Conservation (phyloP, 345 rosid species). For the Eutrema yunnanense region DNA sequence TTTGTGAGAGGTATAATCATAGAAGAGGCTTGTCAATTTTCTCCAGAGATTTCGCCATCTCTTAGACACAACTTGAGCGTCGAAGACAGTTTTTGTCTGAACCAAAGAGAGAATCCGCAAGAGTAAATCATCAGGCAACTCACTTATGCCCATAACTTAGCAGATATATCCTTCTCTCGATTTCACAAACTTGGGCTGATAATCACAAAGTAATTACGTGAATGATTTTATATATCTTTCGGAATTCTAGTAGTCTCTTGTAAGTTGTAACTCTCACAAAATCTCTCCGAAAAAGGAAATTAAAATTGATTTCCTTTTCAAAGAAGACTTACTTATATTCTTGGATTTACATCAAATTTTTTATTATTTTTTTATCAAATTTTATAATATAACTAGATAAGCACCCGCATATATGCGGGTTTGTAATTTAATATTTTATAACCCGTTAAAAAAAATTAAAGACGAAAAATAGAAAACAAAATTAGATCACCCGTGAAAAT, state of each 20-base stretch:
- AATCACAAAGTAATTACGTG: too few relatives aligned
- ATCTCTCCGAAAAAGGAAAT: background rate
- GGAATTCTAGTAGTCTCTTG: too few relatives aligned
- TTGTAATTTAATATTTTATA: too few relatives aligned
- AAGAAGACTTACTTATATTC: background rate
- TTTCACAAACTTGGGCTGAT: background rate
- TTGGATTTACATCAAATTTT: background rate
- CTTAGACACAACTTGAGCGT: background rate
- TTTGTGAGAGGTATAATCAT: background rate
- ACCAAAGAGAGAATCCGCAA: background rate
- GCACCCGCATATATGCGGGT: too few relatives aligned
- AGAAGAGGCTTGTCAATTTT: background rate
- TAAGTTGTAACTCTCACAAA: too few relatives aligned
- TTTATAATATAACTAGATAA: too few relatives aligned
- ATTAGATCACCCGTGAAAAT: too few relatives aligned
- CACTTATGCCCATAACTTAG: background rate
- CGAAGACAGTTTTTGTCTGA: background rate
- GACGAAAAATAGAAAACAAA: too few relatives aligned
- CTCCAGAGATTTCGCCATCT: slow-evolving; percentile 11
- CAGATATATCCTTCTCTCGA: background rate
- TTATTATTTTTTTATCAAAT: too few relatives aligned
- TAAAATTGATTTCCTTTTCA: too few relatives aligned
- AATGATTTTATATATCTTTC: too few relatives aligned
- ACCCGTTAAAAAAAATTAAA: too few relatives aligned
- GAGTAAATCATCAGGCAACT: background rate